These are phyloP conservation scores for Aspergillus hancockii DNA, from an alignment of 495 filamentous ascomycete genomes.

Conservation along the genomic window DNA sequence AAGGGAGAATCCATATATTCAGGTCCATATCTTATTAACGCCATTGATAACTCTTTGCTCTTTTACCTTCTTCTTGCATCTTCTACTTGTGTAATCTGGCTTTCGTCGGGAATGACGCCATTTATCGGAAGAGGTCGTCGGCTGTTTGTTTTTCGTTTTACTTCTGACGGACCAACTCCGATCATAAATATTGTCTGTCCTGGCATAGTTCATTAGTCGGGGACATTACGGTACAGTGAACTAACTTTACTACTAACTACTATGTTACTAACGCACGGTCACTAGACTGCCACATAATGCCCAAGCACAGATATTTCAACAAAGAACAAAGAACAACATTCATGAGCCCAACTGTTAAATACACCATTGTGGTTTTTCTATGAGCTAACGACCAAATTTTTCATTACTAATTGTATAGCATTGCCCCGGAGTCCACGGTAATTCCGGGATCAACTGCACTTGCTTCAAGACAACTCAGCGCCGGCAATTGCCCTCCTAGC, in stretches of 20 bases:
- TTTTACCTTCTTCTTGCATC: background rate
- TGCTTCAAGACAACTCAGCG: background rate
- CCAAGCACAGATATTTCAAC: background rate
- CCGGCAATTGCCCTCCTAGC: background rate
- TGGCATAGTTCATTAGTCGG: slow-evolving; percentile 1
- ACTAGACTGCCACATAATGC: background rate
- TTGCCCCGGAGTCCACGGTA: background rate
- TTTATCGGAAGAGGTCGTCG: slow-evolving; percentile 1
- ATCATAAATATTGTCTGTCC: background rate
- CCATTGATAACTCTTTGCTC: background rate
- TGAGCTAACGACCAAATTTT: background rate
- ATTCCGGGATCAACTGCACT: background rate
- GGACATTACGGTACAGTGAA: too few species aligned
- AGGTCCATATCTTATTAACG: background rate
- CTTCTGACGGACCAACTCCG: background rate
- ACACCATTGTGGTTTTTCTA: background rate
- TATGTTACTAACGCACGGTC: background rate
- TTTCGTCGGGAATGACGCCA: slow-evolving; percentile 12
- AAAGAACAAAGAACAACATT: too few species aligned
- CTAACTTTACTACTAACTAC: too few species aligned
- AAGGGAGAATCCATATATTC: background rate
- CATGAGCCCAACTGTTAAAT: background rate
- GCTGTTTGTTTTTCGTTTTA: background rate
- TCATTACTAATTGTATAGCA: background rate
- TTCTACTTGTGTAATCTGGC: background rate